These are phyloP conservation scores for Amylocystis lapponica DNA, from an alignment of 768 basidiomycete genomes.

Conservation along the genomic window DNA sequence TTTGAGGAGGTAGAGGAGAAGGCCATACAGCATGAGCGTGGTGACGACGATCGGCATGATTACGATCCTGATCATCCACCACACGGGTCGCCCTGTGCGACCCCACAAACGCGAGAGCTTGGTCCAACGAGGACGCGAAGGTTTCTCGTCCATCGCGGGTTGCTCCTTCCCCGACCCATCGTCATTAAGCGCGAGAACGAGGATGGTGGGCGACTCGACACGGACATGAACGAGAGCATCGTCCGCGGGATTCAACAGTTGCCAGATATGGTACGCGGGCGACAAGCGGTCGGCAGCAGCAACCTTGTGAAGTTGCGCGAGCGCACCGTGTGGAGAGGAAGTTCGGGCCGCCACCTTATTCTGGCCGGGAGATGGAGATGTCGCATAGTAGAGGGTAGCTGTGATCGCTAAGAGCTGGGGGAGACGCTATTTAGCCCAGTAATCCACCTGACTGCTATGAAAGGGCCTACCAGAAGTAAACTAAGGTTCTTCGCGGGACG, in stretches of 20 bases:
- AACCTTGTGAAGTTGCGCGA: slow-evolving; percentile 16
- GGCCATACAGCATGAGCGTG: slow-evolving; percentile 62
- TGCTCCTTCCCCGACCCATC: slow-evolving; percentile 5
- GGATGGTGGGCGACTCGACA: slow-evolving; percentile 71
- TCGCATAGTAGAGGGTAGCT: slow-evolving; percentile 68
- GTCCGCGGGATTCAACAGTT: slow-evolving; percentile 63
- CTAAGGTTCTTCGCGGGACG: slow-evolving; percentile 76
- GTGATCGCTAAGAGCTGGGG: slow-evolving; percentile 74
- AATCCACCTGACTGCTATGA: too few relatives aligned
- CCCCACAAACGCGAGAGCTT: slow-evolving; percentile 35
- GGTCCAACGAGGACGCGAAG: slow-evolving; percentile 9
- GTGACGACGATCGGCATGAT: slow-evolving; percentile 80
- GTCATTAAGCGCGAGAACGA: slow-evolving; percentile 52
- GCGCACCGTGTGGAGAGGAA: slow-evolving; percentile 22
- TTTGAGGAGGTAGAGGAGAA: slow-evolving; percentile 84
- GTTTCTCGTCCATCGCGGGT: slow-evolving; percentile 10
- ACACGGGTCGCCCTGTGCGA: slow-evolving; percentile 47
- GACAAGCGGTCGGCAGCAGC: slow-evolving; percentile 21
- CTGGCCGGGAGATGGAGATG: slow-evolving; percentile 38
- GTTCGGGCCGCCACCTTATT: slow-evolving; percentile 14
- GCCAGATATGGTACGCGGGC: slow-evolving; percentile 71
- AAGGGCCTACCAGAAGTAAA: slow-evolving; percentile 62
- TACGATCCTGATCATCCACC: slow-evolving; percentile 82
- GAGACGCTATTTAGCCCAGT: too few relatives aligned
- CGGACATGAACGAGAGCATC: slow-evolving; percentile 68